phyloP scores from a whole-genome alignment of 331 rosid species.

The Saraca asoca region DNA sequence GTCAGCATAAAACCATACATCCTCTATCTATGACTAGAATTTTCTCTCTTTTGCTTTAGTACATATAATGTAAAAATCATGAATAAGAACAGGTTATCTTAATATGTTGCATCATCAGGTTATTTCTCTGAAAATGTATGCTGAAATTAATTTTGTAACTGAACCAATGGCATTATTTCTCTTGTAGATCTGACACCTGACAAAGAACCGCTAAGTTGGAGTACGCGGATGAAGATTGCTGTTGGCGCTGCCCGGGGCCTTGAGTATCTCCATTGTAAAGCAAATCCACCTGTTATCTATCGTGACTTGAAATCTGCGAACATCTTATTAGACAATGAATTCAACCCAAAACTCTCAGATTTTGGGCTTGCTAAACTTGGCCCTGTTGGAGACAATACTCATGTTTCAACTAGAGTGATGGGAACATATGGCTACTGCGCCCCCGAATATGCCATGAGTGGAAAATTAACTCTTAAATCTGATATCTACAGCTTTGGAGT shows the following conservation, averaged over 20 bases:
- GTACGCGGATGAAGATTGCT: conserved; percentile 75
- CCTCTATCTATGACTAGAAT: neutral
- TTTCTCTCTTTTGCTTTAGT: neutral
- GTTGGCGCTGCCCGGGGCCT: conserved; percentile 86
- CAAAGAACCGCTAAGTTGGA: conserved; percentile 67
- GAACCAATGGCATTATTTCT: conserved; percentile 7
- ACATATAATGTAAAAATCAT: conserved; percentile 10
- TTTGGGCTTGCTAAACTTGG: conserved; percentile 89
- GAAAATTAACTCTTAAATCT: conserved; percentile 85
- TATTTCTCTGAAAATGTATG: conserved; percentile 9
- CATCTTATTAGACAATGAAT: conserved; percentile 73
- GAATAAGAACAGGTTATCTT: conserved; percentile 16
- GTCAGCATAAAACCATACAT: neutral
- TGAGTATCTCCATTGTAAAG: conserved; percentile 86
- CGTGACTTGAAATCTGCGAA: conserved; percentile 91
- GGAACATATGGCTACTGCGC: conserved; percentile 95
- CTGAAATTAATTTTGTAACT: conserved; percentile 17
- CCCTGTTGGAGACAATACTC: conserved; percentile 94
- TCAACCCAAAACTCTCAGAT: conserved; percentile 82
- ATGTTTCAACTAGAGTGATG: conserved; percentile 97
- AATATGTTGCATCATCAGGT: conserved; percentile 13
- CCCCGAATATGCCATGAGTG: conserved; percentile 93
- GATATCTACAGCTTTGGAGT: conserved; percentile 95
- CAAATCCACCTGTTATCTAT: conserved; percentile 86
- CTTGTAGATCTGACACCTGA: conserved; percentile 56